These are phyloP conservation scores for Solanum neorickii DNA, from an alignment of 257 asterid species.

Conservation along the genomic window DNA sequence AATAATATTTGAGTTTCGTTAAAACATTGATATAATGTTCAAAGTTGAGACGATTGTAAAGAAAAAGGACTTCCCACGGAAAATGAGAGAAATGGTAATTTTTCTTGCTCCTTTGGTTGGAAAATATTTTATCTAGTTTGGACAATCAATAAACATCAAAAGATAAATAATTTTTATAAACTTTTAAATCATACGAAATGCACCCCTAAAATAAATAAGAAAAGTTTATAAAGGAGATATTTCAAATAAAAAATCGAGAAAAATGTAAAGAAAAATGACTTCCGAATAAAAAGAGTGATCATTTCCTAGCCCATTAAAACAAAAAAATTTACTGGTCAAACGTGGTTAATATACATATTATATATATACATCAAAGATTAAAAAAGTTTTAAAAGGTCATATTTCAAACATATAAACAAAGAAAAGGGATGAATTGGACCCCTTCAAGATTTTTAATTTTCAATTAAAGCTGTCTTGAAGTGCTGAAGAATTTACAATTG, in stretches of 20 bases:
- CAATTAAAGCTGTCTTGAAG: neutral
- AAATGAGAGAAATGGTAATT: neutral
- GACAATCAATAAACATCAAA: neutral
- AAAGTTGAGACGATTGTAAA: neutral
- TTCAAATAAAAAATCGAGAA: neutral
- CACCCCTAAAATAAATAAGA: neutral
- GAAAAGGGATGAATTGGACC: constrained; percentile 11
- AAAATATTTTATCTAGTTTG: neutral
- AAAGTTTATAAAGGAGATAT: neutral
- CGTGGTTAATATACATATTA: neutral
- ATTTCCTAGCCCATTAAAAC: neutral
- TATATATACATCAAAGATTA: neutral
- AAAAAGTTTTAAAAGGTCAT: neutral
- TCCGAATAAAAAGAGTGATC: neutral
- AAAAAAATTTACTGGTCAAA: neutral
- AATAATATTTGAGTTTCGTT: neutral
- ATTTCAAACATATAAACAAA: neutral
- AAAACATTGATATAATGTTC: neutral
- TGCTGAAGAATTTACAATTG: neutral
- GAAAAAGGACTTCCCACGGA: neutral
- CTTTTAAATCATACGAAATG: neutral
- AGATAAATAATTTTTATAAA: neutral
- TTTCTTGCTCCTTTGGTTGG: neutral
- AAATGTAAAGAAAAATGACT: neutral
- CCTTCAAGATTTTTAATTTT: constrained; percentile 17